These are phyloP conservation scores for Vigna nakashimae DNA, from an alignment of 306 rosid species.

Conservation along the genomic window DNA sequence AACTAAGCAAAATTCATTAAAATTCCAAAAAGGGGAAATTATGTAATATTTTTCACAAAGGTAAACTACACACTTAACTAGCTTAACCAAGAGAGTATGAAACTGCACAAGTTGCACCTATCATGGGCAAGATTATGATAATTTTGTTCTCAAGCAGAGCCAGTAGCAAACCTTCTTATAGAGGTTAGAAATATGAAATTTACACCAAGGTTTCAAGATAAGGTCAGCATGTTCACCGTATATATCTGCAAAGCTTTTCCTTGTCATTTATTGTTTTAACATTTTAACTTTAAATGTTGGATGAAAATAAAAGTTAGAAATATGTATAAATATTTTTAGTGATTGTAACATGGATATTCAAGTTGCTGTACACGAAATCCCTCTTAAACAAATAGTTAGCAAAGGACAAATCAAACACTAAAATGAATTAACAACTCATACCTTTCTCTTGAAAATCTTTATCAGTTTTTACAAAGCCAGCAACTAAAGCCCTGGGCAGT, in stretches of 20 bases:
- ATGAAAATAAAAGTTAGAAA: constrained; percentile 13
- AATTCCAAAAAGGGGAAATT: neutral
- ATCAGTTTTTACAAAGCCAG: constrained; percentile 98
- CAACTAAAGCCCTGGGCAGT: constrained; percentile 95
- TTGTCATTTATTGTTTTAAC: neutral
- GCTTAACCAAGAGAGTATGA: constrained; percentile 12
- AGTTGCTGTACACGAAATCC: constrained; percentile 17
- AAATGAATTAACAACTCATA: constrained; percentile 43
- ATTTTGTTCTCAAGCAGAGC: constrained; percentile 17
- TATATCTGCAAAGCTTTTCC: constrained; percentile 16
- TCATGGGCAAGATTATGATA: neutral
- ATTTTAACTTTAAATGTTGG: constrained; percentile 15
- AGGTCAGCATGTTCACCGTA: neutral
- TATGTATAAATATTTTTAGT: constrained; percentile 21
- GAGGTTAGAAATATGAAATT: constrained; percentile 16
- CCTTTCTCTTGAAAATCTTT: constrained; percentile 88
- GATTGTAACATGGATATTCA: constrained; percentile 22
- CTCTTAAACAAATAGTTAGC: constrained; percentile 32
- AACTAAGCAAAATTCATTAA: constrained; percentile 4
- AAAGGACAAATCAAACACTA: constrained; percentile 15
- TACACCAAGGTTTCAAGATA: constrained; percentile 31
- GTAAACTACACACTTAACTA: constrained; percentile 4
- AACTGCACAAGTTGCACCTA: constrained; percentile 24
- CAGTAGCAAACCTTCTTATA: constrained; percentile 21
- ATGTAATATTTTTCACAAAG: neutral